Base-by-base conservation (phyloP, 2,329 filamentous ascomycete genomes). In the Pestalotiopsis fici region DNA sequence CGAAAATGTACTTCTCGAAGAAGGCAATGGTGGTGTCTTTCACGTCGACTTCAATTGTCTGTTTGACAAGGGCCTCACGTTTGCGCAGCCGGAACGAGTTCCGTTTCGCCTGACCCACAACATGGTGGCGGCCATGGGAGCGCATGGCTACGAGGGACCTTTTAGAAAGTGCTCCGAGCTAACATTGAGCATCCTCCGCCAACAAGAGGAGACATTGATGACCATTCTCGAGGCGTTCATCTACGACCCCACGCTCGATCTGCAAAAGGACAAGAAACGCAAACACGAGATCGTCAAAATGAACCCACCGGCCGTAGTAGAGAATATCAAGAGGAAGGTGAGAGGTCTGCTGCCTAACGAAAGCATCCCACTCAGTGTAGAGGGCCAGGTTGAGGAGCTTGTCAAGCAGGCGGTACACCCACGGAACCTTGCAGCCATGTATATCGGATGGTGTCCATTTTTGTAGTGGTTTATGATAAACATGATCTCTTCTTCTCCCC, bases 21-120 rank as follows among this genome's bases (percentile, higher is more conserved):
- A 98, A 82, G 92, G 93, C 66, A 97, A 94, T 71, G 96, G 97
- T 57, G 95, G 95, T 64, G 90, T 97, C 2, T 93, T 99, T 80
- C 96, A 99, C 80, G 97, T 99, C 59, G 96, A 99, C 81, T 99
- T 99, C 86, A 99, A 99, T 82, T 99, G 97, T 79, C 89, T 99
- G 4, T 99, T 99, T 78, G 97, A 99, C 83, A 99, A 99, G 76
- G 96, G 96, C 1, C 87, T 95, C 54, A 98, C 95, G 0, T 98
- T 99, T 77, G 91, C 94, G 70, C 97, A 97, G 79, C 95, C 96
- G 0, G 96, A 99, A 80, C 86, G 92, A 35, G 96, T 99, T 1
- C 97, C 96, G 2, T 99, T 99, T 85, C 92, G 97, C 18, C 86
- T 99, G 55, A 99, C 96, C 3, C 95, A 98, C 85, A 99, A 99